Base-by-base conservation (phyloP, 2,329 filamentous ascomycete species). In the Cladophialophora yegresii region DNA sequence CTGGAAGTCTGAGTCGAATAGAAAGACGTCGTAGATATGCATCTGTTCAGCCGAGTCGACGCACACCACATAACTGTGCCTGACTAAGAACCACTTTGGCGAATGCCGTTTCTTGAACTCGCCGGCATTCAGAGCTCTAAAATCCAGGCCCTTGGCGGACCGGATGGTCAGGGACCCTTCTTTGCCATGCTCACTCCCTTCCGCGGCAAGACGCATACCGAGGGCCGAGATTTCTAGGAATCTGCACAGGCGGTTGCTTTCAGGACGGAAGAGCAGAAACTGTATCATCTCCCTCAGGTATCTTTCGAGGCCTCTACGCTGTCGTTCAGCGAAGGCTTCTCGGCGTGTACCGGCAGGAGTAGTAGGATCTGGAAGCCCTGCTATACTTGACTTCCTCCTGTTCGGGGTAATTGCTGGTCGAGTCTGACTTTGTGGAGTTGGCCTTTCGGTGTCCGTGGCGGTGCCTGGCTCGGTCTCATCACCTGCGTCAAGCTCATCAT, bases 11-110 rank as follows among this genome's bases (percentile, higher is more conserved):
- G 90, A 84, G 74, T 99, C 95, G 28, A 98, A 91, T n/a, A 99
- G 83, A 76, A 97, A 98, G 23, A 99, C 95, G 77, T 99, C 96
- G 75, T 96, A 97, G 36, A 98, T 96, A 73, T 96, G 93, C 90
- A 98, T 96, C 72, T 96, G 96, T 75, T 98, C 93, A 0, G 95
- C 95, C 0, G 95, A 97, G 75, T 98, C 93, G n/a, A 98, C 93
- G 71, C 93, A 97, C 51, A 96, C 93, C 65, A 99, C 89, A 73
- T 99, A 99, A 79, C 92, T 98, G 77, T 98, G 93, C 58, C 95
- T 85, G n/a, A 99, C 92, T 22, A 98, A 82, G 75, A 99, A 99
- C 95, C 95, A 99, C 76, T 97, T 97, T 20, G 92, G 91, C 66
- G 87, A 89, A 77, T 97, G 93, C 12, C 92, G 86, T 58, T 87